Percentiles rank a stretch among this genome's conserved stretches.
These are phyloP conservation scores for Lineolata rhizophorae DNA, from an alignment of 495 filamentous ascomycete species.

Conservation along the genomic window DNA sequence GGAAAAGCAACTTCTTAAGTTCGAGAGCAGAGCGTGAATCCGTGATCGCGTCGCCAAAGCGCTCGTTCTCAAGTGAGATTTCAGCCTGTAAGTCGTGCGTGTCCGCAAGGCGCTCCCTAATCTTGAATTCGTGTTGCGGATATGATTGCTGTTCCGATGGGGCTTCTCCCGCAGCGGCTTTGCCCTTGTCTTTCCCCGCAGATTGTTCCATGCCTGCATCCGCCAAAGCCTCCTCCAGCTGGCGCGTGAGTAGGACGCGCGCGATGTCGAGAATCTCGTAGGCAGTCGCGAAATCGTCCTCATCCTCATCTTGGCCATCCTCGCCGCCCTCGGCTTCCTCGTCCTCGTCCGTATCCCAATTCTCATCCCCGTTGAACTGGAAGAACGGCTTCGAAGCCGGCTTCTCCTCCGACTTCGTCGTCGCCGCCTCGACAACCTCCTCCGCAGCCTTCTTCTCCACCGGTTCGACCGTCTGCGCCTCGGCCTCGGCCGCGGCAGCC, in stretches of 20 bases:
- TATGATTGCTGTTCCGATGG: constrained; percentile 3
- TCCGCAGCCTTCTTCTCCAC: constrained; percentile 19
- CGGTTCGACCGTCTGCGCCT: too few relatives aligned
- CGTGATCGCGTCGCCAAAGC: constrained; percentile 56
- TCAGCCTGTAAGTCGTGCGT: constrained; percentile 81
- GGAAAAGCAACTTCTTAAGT: constrained; percentile 54
- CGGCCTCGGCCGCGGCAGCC: constrained; percentile 8
- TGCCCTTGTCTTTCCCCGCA: constrained; percentile 21
- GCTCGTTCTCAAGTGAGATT: constrained; percentile 86
- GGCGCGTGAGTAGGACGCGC: constrained; percentile 51
- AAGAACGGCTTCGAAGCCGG: constrained; percentile 37
- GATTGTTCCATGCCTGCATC: constrained; percentile 13
- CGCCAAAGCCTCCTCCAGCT: constrained; percentile 30
- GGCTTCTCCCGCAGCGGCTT: constrained; percentile 19
- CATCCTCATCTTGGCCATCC: constrained; percentile 33
- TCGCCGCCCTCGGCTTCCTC: constrained; percentile 33
- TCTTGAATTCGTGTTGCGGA: constrained; percentile 20
- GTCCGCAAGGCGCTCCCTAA: constrained; percentile 72
- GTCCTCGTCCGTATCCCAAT: constrained; percentile 59
- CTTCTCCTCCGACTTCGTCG: constrained; percentile 20
- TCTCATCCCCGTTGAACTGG: constrained; percentile 85
- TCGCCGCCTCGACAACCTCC: constrained; percentile 23
- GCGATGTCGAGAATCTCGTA: constrained; percentile 86
- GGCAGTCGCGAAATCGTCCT: constrained; percentile 76
- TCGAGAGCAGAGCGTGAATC: constrained; percentile 56